phyloP scores from a whole-genome alignment of 129 eudicot genomes.

The Centella asiatica region DNA sequence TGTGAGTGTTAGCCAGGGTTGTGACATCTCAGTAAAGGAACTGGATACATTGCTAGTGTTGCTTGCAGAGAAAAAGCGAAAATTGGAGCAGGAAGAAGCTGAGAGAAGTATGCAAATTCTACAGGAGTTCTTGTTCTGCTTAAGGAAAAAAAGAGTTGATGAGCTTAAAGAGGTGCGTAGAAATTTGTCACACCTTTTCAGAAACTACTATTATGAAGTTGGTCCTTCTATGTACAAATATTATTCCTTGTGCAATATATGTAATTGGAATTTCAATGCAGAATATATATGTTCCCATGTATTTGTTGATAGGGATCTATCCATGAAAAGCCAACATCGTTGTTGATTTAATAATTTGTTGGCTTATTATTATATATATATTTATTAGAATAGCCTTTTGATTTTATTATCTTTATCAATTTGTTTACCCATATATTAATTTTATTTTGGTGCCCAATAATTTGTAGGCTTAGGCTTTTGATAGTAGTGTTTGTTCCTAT shows the following conservation, averaged over 20 bases:
- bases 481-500: too few species aligned
- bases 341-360: too few species aligned
- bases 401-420: too few species aligned
- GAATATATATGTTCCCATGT: too few species aligned
- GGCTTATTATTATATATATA: too few species aligned
- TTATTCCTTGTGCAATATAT: conserved; percentile 9
- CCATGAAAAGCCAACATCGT: too few species aligned
- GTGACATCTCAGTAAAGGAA: conserved; percentile 85
- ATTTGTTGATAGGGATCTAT: too few species aligned
- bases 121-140: conserved; percentile 54
- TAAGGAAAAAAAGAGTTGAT: conserved; percentile 67
- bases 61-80: conserved; percentile 78
- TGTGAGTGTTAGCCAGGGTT: conserved; percentile 76
- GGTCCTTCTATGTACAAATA: conserved; percentile 1
- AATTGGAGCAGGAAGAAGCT: conserved; percentile 93
- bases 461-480: too few species aligned
- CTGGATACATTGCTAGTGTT: conserved; percentile 55
- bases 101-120: conserved; percentile 81
- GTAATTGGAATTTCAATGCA: too few species aligned
- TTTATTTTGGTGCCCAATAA: too few species aligned
- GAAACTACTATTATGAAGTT: neutral
- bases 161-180: conserved; percentile 79
- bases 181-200: conserved; percentile 1
- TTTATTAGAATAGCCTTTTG: too few species aligned
- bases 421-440: too few species aligned